Base-by-base conservation (phyloP, 495 filamentous ascomycete genomes). In the Lepraria neglecta region DNA sequence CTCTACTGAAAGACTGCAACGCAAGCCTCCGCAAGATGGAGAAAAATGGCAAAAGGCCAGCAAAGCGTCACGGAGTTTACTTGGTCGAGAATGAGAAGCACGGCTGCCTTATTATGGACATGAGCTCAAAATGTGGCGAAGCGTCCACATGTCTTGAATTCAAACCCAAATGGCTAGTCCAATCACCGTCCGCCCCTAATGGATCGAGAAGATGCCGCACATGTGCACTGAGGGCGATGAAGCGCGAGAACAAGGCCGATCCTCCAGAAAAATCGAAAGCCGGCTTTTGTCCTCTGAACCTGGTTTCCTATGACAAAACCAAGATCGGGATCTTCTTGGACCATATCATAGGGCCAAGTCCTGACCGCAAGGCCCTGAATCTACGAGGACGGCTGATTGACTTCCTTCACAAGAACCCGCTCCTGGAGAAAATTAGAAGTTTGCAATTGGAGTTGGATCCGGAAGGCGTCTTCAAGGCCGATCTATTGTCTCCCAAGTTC, bases 131-230 rank as follows among this genome's bases (percentile, higher is more conserved):
- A 31, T 67, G 67, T 12, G 71, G 75, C n/a, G 67, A 74, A 9
- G 38, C 68, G 6, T 65, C 65, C 12, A 72, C 65, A 21, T 76
- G 82, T 21, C 72, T 77, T 0, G 89, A 98, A 71, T 84, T 97
- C 66, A 98, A 98, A 68, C 91, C 92, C 6, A 98, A 98, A 72
- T 98, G 94, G 94, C 82, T 97, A 2, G 69, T 79, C 6, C 92
- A 92, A 64, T 94, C 89, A 0, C 90, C 88, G 1, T 84, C 82
- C 28, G 92, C 92, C 0, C 91, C 91, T 1, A 6, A 65, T 0
- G 65, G 73, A 6, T 80, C 88, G 17, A 79, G 69, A 24, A 78
- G 91, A 28, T 98, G 94, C 72, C 86, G 94, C 6, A 96, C 88
- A 1, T 98, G 94, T 71, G 94, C 94, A 3, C 70, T 90, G 21